These are phyloP conservation scores for Didymella arachidicola DNA, from an alignment of 2,329 filamentous ascomycete genomes.

Conservation along the genomic window DNA sequence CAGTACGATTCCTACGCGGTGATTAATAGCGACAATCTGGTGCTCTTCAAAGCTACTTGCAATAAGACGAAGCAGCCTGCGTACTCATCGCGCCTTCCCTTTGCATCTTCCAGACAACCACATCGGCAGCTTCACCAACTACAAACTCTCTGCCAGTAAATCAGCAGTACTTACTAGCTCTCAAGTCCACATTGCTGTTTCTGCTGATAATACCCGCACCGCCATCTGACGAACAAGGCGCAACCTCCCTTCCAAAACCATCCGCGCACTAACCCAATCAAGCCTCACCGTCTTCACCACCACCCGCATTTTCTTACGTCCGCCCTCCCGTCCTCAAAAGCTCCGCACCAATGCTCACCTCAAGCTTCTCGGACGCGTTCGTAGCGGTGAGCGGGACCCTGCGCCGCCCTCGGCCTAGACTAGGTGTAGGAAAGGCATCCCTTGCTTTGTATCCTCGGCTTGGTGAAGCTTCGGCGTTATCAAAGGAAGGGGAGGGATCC, in stretches of 20 bases:
- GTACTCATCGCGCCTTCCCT: neutral
- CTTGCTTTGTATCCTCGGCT: constrained; percentile 7
- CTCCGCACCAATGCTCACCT: no score
- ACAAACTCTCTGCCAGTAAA: neutral
- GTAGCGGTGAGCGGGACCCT: constrained; percentile 4
- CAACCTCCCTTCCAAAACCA: neutral
- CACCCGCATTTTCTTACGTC: neutral
- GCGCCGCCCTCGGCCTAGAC: neutral
- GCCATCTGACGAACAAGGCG: neutral
- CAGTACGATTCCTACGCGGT: no score
- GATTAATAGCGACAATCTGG: no score
- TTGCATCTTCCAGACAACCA: neutral
- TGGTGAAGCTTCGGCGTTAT: neutral
- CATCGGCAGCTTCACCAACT: neutral
- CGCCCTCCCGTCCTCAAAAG: no score
- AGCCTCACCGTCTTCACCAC: neutral
- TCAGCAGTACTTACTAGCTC: neutral
- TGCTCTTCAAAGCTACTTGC: neutral
- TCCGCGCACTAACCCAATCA: neutral
- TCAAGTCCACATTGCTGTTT: neutral
- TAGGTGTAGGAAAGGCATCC: neutral
- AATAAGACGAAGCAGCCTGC: neutral
- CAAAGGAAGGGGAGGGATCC: neutral
- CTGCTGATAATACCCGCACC: neutral
- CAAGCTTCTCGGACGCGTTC: neutral